Evolutionary conservation across 305 asterid species (phyloP).

Genomic region (Fraxinus latifolia): DNA sequence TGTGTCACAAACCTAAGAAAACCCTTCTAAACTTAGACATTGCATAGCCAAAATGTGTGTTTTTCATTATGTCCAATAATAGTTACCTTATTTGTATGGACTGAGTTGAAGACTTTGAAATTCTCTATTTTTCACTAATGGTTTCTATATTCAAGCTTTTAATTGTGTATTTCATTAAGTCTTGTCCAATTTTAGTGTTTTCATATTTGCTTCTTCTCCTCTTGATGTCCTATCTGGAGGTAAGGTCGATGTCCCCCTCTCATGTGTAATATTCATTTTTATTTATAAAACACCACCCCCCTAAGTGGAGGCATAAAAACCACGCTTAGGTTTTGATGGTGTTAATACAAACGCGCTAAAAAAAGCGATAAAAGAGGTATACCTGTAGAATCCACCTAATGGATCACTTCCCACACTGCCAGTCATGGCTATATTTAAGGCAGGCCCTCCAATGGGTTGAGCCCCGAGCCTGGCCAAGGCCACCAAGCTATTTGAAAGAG

Average conservation of each 20-base stretch:
- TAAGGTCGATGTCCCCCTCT: background rate
- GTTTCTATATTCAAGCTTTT: background rate
- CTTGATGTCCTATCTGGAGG: background rate
- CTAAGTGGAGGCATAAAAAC: background rate
- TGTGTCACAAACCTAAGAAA: slow-evolving; percentile 9
- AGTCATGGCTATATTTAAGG: slow-evolving; percentile 80
- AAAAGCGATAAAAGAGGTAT: background rate
- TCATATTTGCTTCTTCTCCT: background rate
- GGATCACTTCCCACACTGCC: slow-evolving; percentile 98
- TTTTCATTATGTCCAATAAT: background rate
- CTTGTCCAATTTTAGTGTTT: background rate
- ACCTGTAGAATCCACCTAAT: slow-evolving; percentile 90
- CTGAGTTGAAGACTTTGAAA: background rate
- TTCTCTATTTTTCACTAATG: background rate
- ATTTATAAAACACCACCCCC: background rate
- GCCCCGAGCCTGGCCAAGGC: slow-evolving; percentile 97
- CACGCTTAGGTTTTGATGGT: background rate
- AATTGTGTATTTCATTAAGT: background rate
- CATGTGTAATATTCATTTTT: background rate
- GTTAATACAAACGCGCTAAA: background rate
- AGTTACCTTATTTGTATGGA: background rate
- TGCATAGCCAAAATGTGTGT: background rate
- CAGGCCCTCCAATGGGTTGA: slow-evolving; percentile 59
- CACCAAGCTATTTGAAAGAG: slow-evolving; percentile 86
- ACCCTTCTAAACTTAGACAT: background rate